Evolutionary conservation across 1,284 basidiomycete genomes (phyloP).

Genomic region (Cystobasidium pallidum): DNA sequence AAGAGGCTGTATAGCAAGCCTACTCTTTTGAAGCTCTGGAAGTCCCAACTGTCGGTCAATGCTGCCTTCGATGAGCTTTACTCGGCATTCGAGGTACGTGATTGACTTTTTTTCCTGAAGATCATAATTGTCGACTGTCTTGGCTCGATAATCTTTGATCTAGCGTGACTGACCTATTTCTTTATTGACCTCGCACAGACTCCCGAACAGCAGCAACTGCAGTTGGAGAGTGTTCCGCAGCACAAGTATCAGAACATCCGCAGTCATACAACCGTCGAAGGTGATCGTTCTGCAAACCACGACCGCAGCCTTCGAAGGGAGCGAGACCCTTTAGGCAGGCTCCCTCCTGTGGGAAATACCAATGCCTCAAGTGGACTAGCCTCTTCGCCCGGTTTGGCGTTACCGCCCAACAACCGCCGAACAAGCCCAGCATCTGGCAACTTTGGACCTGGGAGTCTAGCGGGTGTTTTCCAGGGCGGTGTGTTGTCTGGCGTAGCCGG

Average conservation of each 20-base stretch:
- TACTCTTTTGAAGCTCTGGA: conserved; percentile 22
- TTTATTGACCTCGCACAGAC: not conserved
- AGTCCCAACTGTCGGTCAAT: conserved; percentile 15
- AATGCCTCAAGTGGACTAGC: not conserved
- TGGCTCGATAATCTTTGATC: not conserved
- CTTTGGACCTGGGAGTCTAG: conserved; percentile 16
- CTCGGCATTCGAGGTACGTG: conserved; percentile 37
- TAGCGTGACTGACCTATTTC: not conserved
- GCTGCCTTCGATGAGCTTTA: conserved; percentile 25
- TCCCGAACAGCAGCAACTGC: conserved; percentile 27
- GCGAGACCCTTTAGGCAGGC: conserved; percentile 11
- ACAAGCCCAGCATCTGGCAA: conserved; percentile 27
- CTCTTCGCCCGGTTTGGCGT: not conserved
- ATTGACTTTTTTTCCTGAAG: conserved; percentile 10
- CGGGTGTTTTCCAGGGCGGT: conserved; percentile 37
- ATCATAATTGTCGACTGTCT: not conserved
- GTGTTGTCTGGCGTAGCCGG: conserved; percentile 30
- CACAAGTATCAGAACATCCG: conserved; percentile 6
- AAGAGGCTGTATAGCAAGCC: conserved; percentile 33
- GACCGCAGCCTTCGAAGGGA: not conserved
- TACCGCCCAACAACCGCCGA: conserved; percentile 4
- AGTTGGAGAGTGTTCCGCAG: not conserved
- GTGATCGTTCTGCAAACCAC: conserved; percentile 5
- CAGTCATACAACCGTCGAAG: not conserved
- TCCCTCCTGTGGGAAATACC: not conserved